Base-by-base conservation (phyloP, 78 protist species). In the Dictyostelium brefeldianum region DNA sequence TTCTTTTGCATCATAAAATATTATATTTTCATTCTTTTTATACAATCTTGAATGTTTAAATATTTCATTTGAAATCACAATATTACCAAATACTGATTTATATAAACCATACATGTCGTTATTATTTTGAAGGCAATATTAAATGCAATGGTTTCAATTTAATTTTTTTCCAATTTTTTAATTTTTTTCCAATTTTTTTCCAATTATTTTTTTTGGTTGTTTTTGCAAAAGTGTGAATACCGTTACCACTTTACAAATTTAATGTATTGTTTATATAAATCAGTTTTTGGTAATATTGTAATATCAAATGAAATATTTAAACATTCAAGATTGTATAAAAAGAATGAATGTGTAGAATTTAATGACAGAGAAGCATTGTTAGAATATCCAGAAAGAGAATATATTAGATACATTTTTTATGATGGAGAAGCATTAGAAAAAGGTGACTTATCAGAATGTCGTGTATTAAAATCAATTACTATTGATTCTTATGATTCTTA, bases 21-120 rank as follows among this genome's bases (percentile, higher is more conserved):
- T 0, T 59, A 59, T 11, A n/a, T 7, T 9, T 22, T 59, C 69
- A 59, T 59, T 59, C 69, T n/a, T 59, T 20, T 8, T 6, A 59
- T 20, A 59, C n/a, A 59, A 59, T 22, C 36, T 59, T n/a, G 69
- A 18, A 22, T 22, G 25, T 8, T 22, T 59, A 59, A 59, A 59
- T 59, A 59, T 59, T 59, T 22, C n/a, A 10, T 3, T 22, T 9
- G 25, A 59, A 8, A 59, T 7, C 2, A 22, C n/a, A 7, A n/a
- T 59, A 59, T 59, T 59, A n/a, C 25, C 25, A 59, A 59, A 59
- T 7, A 59, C 69, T 5, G 25, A 59, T 22, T 22, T 6, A 59
- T n/a, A 59, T 59, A 59, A 59, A n/a, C n/a, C 25, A 59, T 59
- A 25, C 65, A 57, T 57, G n/a, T n/a, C n/a, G n/a, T n/a, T n/a